Evolutionary conservation across 108 stramenopile species (phyloP), one percentile per base, ranked within the genome.

Genomic region (Discostella stelligeroides): DNA sequence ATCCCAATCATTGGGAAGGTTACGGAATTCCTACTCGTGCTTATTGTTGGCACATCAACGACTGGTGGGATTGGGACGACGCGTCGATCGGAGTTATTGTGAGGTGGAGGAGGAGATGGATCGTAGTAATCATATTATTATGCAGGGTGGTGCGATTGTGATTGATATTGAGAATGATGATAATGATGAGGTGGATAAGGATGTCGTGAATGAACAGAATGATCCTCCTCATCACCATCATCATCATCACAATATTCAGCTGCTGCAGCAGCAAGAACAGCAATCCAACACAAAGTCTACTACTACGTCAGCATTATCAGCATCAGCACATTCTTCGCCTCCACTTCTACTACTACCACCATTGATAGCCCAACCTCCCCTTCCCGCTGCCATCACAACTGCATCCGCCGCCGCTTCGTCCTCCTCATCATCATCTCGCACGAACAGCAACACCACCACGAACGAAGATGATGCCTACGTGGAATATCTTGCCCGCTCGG

Each of bases 401-500:
- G 34, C 34, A 3, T 15, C 34, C 18, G 30, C 28, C 57, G 34
- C 67, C 60, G 40, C 30, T 63, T 34, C 38, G 56, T 56, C 48
- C 66, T 54, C 70, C 61, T 65, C 63, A 39, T 61, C 37, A 53
- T 64, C 39, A 72, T 24, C 34, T 34, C 34, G 6, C 34, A 34
- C 34, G 27, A n/a, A n/a, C 34, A 34, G 6, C 34, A 34, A 34
- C 55, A 46, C 37, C 60, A 27, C 55, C 70, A 34, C 57, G 23
- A 57, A 77, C 82, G 83, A 54, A 45, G 72, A 78, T 57, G 73
- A 77, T 0, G 81, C 78, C 63, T 85, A 90, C 84, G 89, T 91
- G 82, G 94, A 95, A 57, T 84, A 92, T 42, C 79, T 95, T 54
- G 94, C 93, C 15, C 82, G 88, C 7, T 82, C 87, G 5, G 91